phyloP scores from a whole-genome alignment of 106 monocot species.

The Posidonia australis region DNA sequence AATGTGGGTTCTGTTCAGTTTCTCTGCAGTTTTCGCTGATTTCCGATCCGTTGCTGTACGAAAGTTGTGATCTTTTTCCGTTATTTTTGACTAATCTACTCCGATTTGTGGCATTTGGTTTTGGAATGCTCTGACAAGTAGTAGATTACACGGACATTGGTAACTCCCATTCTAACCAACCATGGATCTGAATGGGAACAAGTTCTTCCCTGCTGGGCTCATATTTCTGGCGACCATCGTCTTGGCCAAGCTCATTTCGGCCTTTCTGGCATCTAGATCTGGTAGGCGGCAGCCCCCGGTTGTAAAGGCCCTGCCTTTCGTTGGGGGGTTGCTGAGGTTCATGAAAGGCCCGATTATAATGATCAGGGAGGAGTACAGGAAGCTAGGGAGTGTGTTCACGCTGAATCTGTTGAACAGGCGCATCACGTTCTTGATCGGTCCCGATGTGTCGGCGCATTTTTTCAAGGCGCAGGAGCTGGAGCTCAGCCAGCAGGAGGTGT shows the following conservation, averaged over 20 bases:
- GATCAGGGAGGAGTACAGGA: conserved; percentile 19
- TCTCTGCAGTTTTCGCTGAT: no score
- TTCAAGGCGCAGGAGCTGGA: conserved; percentile 27
- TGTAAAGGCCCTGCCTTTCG: conserved; percentile 16
- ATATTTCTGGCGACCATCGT: conserved; percentile 8
- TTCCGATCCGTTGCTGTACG: no score
- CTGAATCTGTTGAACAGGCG: conserved; percentile 12
- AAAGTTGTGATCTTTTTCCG: no score
- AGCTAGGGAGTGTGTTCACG: conserved; percentile 20
- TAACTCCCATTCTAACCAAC: background rate
- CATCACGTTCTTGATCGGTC: no score
- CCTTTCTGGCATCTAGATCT: background rate
- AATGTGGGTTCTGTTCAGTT: no score
- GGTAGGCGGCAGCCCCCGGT: conserved; percentile 11
- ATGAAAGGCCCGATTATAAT: conserved; percentile 11
- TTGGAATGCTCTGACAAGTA: no score
- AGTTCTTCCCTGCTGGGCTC: conserved; percentile 9
- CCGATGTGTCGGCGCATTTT: conserved; percentile 26
- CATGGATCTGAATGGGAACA: conserved; percentile 20
- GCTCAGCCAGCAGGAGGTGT: no score
- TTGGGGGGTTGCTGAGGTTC: conserved; percentile 16
- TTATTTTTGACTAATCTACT: no score
- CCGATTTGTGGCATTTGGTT: no score
- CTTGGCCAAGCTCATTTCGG: conserved; percentile 13
- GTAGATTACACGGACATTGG: no score